Conservation (phyloP, 2,329 filamentous ascomycete species). For the Neocatenulostroma microsporum region DNA sequence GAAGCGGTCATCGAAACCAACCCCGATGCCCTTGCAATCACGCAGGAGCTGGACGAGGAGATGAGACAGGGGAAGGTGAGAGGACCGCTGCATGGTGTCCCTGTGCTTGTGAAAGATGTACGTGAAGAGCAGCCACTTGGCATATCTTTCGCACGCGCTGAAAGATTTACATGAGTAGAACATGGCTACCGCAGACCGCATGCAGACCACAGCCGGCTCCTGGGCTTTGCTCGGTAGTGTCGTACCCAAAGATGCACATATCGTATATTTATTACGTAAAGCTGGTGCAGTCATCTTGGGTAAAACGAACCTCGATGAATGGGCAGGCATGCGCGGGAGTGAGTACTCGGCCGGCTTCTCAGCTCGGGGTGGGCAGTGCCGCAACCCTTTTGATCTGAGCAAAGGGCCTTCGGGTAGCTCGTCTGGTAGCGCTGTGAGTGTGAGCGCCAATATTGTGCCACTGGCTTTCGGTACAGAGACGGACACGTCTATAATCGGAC, state of each 20-base stretch:
- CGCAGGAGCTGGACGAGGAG: conserved; percentile 53
- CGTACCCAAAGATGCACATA: conserved; percentile 59
- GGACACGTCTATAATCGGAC: conserved; percentile 61
- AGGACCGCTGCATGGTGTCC: conserved; percentile 36
- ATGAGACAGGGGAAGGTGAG: conserved; percentile 48
- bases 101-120: conserved; percentile 5
- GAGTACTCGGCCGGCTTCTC: conserved; percentile 63
- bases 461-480: conserved; percentile 69
- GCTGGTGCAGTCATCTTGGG: conserved; percentile 64
- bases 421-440: conserved; percentile 57
- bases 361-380: conserved; percentile 54
- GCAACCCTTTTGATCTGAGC: conserved; percentile 61
- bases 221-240: conserved; percentile 58
- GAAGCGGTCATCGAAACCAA: conserved; percentile 62
- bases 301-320: conserved; percentile 64
- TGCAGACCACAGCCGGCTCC: conserved; percentile 67
- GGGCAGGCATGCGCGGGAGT: conserved; percentile 63
- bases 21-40: conserved; percentile 58
- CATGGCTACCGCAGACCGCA: conserved; percentile 58
- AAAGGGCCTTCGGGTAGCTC: conserved; percentile 62
- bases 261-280: conserved; percentile 53
- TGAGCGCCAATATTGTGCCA: conserved; percentile 58
- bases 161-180: conserved; percentile 63
- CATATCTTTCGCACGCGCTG: conserved; percentile 58
- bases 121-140: not conserved